Percentiles rank a stretch among this genome's conserved stretches.
Evolutionary conservation across 1,139 yeast species (phyloP).

Genomic region (Pichia sp.): DNA sequence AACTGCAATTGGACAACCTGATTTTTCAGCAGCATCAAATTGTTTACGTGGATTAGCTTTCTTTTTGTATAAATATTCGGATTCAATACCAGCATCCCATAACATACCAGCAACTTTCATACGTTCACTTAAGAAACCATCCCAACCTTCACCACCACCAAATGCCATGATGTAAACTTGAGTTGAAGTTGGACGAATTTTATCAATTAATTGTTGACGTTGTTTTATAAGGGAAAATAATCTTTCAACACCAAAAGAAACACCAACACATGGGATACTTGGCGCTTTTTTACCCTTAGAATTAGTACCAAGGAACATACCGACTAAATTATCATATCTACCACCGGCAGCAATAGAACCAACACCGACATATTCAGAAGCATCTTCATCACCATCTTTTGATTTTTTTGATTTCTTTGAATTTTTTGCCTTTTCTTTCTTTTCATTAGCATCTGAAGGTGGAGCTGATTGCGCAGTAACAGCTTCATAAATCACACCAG

Average conservation of each 20-base stretch:
- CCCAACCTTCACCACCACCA: slow-evolving; percentile 97
- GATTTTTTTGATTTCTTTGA: slow-evolving; percentile 29
- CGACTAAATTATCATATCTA: slow-evolving; percentile 91
- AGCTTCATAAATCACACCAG: slow-evolving; percentile 94
- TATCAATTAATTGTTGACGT: slow-evolving; percentile 48
- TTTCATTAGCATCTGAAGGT: slow-evolving; percentile 67
- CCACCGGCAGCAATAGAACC: slow-evolving; percentile 99
- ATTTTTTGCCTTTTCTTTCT: slow-evolving; percentile 49
- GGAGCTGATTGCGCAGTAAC: slow-evolving; percentile 95
- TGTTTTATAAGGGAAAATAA: slow-evolving; percentile 83
- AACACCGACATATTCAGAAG: slow-evolving; percentile 94
- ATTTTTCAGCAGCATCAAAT: slow-evolving; percentile 93
- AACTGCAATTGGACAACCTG: slow-evolving; percentile 86
- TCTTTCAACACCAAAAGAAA: slow-evolving; percentile 95
- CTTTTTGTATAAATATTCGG: slow-evolving; percentile 85
- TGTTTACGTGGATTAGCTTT: slow-evolving; percentile 94
- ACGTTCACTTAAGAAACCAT: slow-evolving; percentile 85
- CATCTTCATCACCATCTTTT: slow-evolving; percentile 67
- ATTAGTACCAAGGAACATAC: slow-evolving; percentile 77
- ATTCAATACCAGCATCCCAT: slow-evolving; percentile 84
- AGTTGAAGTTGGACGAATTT: slow-evolving; percentile 76
- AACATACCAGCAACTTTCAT: slow-evolving; percentile 74
- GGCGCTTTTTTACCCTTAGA: slow-evolving; percentile 64
- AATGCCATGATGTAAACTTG: slow-evolving; percentile 96
- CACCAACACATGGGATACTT: slow-evolving; percentile 94